phyloP scores from a whole-genome alignment of 164 flowering plant species.

The Magnolia officinalis region DNA sequence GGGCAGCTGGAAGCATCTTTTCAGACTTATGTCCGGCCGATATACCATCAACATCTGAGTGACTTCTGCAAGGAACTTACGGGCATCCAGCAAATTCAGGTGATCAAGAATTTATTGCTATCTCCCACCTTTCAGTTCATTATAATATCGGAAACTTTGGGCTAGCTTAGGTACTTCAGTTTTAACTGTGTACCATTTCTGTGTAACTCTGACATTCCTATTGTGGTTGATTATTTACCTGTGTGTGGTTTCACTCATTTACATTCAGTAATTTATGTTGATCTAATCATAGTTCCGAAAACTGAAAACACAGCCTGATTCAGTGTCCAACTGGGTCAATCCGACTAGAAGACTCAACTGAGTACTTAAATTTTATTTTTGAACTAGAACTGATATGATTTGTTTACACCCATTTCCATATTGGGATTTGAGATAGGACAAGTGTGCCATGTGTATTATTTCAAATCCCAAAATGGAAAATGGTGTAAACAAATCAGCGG shows the following conservation, averaged over 20 bases:
- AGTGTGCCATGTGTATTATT: neutral
- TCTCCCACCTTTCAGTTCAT: neutral
- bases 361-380: neutral
- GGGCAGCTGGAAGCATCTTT: conserved; percentile 80
- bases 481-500: neutral
- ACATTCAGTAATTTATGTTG: too few species aligned
- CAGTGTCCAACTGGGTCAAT: neutral
- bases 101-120: conserved; percentile 8
- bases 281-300: too few species aligned
- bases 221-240: too few species aligned
- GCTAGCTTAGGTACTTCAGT: neutral
- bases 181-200: neutral
- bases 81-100: conserved; percentile 96
- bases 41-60: conserved; percentile 68
- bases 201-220: too few species aligned
- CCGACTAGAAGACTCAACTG: neutral
- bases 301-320: too few species aligned
- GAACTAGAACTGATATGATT: neutral
- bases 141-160: neutral
- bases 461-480: neutral
- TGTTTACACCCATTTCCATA: neutral
- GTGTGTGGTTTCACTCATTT: too few species aligned
- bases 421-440: neutral
- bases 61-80: conserved; percentile 97
- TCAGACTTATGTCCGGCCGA: conserved; percentile 84